Percentiles rank a stretch among this genome's conserved stretches.
These are phyloP conservation scores for Saturnispora hagleri DNA, from an alignment of 805 yeast genomes.

Conservation along the genomic window DNA sequence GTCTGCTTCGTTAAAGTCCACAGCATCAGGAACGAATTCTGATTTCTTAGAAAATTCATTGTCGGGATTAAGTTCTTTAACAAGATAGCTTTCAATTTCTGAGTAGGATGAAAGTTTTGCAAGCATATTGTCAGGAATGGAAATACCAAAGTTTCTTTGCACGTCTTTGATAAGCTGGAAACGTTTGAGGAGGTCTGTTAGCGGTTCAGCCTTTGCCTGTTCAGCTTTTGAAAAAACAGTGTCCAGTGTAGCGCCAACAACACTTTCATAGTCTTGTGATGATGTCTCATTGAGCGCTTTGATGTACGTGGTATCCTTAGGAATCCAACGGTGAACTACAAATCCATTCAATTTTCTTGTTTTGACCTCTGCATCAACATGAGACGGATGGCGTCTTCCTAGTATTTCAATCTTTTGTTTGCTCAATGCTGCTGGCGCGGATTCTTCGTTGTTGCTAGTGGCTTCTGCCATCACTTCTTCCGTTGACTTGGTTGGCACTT, in stretches of 20 bases:
- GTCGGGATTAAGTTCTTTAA: slow-evolving; percentile 29
- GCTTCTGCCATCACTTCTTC: slow-evolving; percentile 4
- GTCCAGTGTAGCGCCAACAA: slow-evolving; percentile 14
- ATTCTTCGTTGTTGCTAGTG: neutral
- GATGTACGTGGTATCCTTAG: slow-evolving; percentile 16
- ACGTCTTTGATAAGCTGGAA: slow-evolving; percentile 41
- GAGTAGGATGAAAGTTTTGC: slow-evolving; percentile 32
- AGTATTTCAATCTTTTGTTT: slow-evolving; percentile 20
- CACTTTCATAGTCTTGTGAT: slow-evolving; percentile 7
- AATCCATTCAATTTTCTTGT: slow-evolving; percentile 24
- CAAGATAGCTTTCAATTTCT: slow-evolving; percentile 32
- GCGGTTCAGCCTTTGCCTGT: neutral
- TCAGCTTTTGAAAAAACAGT: slow-evolving; percentile 9
- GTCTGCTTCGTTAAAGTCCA: slow-evolving; percentile 46
- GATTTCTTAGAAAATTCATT: slow-evolving; percentile 39
- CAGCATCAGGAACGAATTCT: slow-evolving; percentile 60
- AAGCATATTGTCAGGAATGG: slow-evolving; percentile 44
- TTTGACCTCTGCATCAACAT: slow-evolving; percentile 16
- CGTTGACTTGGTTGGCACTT: slow-evolving; percentile 5
- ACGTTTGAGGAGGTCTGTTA: slow-evolving; percentile 37
- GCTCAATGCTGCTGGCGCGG: neutral
- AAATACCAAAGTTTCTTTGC: slow-evolving; percentile 39
- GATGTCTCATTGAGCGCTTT: slow-evolving; percentile 3
- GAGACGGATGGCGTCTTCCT: slow-evolving; percentile 24
- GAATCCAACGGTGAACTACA: slow-evolving; percentile 25